Conservation (phyloP, 2,329 filamentous ascomycete genomes). For the Diaporthe citri region DNA sequence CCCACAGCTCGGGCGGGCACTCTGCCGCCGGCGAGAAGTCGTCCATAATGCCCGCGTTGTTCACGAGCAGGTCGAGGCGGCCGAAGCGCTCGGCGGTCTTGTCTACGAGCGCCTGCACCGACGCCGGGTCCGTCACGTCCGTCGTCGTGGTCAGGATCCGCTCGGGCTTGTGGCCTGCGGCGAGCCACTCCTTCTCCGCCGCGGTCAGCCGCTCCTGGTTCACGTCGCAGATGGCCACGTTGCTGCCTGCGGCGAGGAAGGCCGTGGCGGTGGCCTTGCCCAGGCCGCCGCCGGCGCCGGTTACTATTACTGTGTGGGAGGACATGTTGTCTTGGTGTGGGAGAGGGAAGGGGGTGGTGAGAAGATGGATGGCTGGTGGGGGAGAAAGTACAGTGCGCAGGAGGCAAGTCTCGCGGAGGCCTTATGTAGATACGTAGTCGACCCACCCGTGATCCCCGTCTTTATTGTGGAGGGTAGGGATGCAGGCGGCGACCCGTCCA, state of each 20-base stretch:
- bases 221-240: slow-evolving; percentile 52
- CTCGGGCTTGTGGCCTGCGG: slow-evolving; percentile 42
- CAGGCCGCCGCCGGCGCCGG: slow-evolving; percentile 51
- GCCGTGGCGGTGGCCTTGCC: slow-evolving; percentile 50
- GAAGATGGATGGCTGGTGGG: background rate
- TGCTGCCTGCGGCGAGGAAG: slow-evolving; percentile 50
- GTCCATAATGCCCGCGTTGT: slow-evolving; percentile 60
- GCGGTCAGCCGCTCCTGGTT: slow-evolving; percentile 46
- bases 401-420: background rate
- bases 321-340: background rate
- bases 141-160: slow-evolving; percentile 46
- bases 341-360: background rate
- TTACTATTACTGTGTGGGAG: slow-evolving; percentile 46
- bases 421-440: background rate
- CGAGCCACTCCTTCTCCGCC: slow-evolving; percentile 45
- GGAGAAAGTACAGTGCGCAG: background rate
- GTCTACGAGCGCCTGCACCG: slow-evolving; percentile 48
- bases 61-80: slow-evolving; percentile 57
- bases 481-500: background rate
- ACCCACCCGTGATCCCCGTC: background rate
- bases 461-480: background rate
- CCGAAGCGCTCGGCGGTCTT: slow-evolving; percentile 48
- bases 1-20: slow-evolving; percentile 54
- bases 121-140: slow-evolving; percentile 50
- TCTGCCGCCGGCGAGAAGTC: slow-evolving; percentile 54